These are phyloP conservation scores for Poa annua DNA, from an alignment of 176 grass and related monocot species.

Conservation along the genomic window DNA sequence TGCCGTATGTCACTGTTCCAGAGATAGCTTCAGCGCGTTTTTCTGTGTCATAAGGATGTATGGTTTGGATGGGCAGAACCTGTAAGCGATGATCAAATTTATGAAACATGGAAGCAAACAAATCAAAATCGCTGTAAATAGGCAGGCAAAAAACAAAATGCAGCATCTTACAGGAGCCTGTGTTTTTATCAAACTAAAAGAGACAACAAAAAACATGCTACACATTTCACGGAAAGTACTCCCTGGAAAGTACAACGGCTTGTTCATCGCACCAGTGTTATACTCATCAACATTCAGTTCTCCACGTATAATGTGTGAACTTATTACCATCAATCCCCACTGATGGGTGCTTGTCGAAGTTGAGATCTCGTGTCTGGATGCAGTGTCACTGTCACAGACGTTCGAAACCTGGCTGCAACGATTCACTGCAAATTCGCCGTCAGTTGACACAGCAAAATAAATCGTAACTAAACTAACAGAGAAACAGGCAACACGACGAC, in stretches of 20 bases:
- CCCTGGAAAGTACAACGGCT: neutral
- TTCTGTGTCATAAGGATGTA: neutral
- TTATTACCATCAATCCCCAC: neutral
- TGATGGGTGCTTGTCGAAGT: neutral
- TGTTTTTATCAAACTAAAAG: neutral
- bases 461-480: neutral
- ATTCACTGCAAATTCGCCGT: neutral
- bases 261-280: neutral
- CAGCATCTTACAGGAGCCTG: neutral
- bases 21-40: neutral
- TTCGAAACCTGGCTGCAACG: neutral
- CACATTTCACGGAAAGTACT: neutral
- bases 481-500: neutral
- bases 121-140: neutral
- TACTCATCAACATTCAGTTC: neutral
- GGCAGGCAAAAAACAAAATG: neutral
- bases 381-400: conserved; percentile 5
- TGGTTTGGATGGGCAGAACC: neutral
- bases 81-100: neutral
- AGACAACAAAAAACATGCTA: neutral
- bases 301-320: too few relatives aligned
- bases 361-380: conserved; percentile 18
- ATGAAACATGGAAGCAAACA: neutral
- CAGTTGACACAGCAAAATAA: neutral
- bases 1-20: neutral